Percentiles rank a stretch among this genome's conserved stretches.
phyloP scores from a whole-genome alignment of 257 asterid genomes.

The Voacanga thouarsii region DNA sequence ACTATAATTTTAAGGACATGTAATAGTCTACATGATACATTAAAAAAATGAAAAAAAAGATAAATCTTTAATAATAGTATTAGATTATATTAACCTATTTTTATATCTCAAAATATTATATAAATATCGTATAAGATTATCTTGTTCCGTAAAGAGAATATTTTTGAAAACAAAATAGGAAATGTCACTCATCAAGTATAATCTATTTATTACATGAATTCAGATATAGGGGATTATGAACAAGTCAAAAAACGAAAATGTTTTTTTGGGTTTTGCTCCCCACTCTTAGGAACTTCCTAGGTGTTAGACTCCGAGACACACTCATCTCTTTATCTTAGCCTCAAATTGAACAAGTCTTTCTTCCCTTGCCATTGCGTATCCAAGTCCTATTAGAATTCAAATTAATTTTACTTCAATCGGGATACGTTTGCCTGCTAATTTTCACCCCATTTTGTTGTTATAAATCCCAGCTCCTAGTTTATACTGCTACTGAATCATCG shows the following conservation, averaged over 20 bases:
- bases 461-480: not conserved
- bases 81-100: too few relatives aligned
- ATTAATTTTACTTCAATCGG: not conserved
- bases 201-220: not conserved
- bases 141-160: too few relatives aligned
- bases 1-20: too few relatives aligned
- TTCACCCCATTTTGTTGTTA: not conserved
- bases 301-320: too few relatives aligned
- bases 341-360: slow-evolving; percentile 2
- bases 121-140: too few relatives aligned
- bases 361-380: not conserved
- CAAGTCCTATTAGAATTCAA: slow-evolving; percentile 7
- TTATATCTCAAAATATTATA: too few relatives aligned
- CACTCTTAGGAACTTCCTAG: not conserved
- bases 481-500: not conserved
- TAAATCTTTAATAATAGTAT: too few relatives aligned
- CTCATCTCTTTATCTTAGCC: not conserved
- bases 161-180: too few relatives aligned
- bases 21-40: too few relatives aligned
- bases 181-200: not conserved
- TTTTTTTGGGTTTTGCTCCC: not conserved
- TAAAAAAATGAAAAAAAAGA: too few relatives aligned
- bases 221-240: not conserved
- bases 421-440: not conserved
- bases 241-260: not conserved